Base-by-base conservation (phyloP, 73 alveolate genomes). In the Paramecium pentaurelia region DNA sequence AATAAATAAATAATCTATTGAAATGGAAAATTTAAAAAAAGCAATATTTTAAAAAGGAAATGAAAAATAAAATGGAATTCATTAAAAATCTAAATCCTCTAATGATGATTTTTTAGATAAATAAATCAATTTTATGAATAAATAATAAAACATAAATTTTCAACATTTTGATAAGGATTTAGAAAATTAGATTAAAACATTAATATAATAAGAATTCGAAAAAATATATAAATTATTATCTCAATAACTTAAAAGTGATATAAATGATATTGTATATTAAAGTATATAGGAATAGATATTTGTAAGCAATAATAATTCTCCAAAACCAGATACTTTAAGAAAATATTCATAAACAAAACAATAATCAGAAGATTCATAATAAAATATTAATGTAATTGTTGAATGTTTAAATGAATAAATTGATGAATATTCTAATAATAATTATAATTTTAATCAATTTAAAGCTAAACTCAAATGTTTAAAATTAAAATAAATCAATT, bases 311-410 rank as follows among this genome's bases (percentile, higher is more conserved):
- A 64, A 64, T 27, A 64, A 64, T 7, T 64, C 84, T 64, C 84
- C 84, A 6, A 64, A 64, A 28, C 84, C 84, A 32, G 84, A 64
- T 3, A 64, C 84, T 32, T 64, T 64, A 64, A 64, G 84, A 64
- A 64, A 64, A 64, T 64, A 28, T 32, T 64, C 84, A 64, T 64
- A 64, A 64, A 32, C 84, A 32, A 64, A 64, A 64, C 28, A 32
- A 32, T 28, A 64, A 28, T 64, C 84, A 32, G 84, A 64, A 25
- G 84, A 64, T 34, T 64, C 84, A 0, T 27, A 64, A 64, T 64
- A 64, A 64, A 64, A 64, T 64, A 34, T 64, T 14, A 64, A 64
- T 64, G 49, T 64, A 11, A 64, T 64, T 64, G 84, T 64, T 32
- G 84, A 64, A 64, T 64, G 84, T 64, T 20, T 64, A 64, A 34